Conservation (phyloP, 2,329 filamentous ascomycete species). For the Claviceps sp. region DNA sequence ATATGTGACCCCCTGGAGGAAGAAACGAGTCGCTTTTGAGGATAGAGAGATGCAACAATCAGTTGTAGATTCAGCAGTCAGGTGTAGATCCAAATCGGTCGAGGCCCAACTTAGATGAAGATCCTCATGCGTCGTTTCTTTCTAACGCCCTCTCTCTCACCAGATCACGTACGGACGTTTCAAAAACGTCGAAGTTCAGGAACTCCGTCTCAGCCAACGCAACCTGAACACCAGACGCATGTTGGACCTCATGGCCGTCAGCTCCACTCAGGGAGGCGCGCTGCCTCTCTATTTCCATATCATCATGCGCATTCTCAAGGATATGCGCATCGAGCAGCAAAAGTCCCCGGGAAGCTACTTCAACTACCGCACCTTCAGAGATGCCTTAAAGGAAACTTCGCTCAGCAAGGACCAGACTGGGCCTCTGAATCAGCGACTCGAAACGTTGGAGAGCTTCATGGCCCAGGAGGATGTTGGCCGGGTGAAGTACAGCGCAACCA, state of each 20-base stretch:
- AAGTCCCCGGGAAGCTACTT: slow-evolving; percentile 20
- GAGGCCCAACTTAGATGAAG: too few species aligned
- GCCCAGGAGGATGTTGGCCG: slow-evolving; percentile 9
- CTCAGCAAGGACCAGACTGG: slow-evolving; percentile 35
- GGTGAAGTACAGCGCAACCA: neutral
- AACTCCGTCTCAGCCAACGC: slow-evolving; percentile 34
- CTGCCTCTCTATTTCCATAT: slow-evolving; percentile 47
- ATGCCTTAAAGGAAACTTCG: slow-evolving; percentile 14
- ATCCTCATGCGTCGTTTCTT: too few species aligned
- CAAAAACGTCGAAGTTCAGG: slow-evolving; percentile 31
- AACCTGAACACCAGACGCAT: slow-evolving; percentile 45
- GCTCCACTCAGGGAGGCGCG: slow-evolving; percentile 17
- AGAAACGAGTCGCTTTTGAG: too few species aligned
- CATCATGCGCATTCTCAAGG: slow-evolving; percentile 39
- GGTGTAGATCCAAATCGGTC: too few species aligned
- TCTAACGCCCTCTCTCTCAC: neutral
- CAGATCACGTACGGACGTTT: slow-evolving; percentile 12
- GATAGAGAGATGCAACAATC: too few species aligned
- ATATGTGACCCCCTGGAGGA: too few species aligned
- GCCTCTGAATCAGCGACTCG: slow-evolving; percentile 31
- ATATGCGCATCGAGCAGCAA: slow-evolving; percentile 37
- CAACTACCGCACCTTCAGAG: slow-evolving; percentile 35
- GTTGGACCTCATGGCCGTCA: slow-evolving; percentile 46
- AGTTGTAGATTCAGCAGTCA: too few species aligned
- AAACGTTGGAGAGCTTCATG: slow-evolving; percentile 45